phyloP scores from a whole-genome alignment of 257 asterid genomes.

The Galeopsis tetrahit region DNA sequence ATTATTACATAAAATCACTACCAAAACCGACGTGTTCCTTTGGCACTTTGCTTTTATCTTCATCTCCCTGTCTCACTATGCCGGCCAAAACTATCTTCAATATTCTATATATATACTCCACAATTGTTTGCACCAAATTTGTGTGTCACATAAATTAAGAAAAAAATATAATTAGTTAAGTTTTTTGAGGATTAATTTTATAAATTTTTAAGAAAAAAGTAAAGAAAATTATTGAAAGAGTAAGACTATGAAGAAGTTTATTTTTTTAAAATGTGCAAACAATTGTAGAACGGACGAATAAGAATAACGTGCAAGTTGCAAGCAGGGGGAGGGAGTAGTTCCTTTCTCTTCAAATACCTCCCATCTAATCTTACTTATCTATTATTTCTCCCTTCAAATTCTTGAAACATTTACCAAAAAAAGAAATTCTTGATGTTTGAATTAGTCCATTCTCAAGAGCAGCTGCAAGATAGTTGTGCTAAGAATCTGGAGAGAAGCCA shows the following conservation, averaged over 20 bases:
- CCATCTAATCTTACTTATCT: conserved; percentile 1
- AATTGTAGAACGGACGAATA: no score
- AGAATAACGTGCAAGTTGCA: no score
- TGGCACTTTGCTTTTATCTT: conserved; percentile 46
- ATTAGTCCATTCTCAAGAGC: conserved; percentile 45
- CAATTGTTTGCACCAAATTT: no score
- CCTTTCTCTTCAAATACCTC: conserved; percentile 36
- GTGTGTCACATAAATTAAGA: no score
- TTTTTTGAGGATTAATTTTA: no score
- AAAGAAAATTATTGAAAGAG: no score
- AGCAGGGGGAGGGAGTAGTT: no score
- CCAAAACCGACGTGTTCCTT: conserved; percentile 50
- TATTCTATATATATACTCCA: background rate
- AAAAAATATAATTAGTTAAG: no score
- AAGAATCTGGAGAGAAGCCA: conserved; percentile 38
- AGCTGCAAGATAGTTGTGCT: conserved; percentile 31
- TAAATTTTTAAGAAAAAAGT: no score
- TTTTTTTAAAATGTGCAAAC: no score
- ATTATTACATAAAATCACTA: conserved; percentile 42
- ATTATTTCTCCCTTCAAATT: conserved; percentile 1
- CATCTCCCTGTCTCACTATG: conserved; percentile 61
- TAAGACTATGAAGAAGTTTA: no score
- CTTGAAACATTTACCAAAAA: background rate
- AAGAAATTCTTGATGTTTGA: conserved; percentile 25
- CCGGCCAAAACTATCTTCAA: conserved; percentile 62